Conservation (phyloP, 805 yeast species). For the Lipomyces lipofer region DNA sequence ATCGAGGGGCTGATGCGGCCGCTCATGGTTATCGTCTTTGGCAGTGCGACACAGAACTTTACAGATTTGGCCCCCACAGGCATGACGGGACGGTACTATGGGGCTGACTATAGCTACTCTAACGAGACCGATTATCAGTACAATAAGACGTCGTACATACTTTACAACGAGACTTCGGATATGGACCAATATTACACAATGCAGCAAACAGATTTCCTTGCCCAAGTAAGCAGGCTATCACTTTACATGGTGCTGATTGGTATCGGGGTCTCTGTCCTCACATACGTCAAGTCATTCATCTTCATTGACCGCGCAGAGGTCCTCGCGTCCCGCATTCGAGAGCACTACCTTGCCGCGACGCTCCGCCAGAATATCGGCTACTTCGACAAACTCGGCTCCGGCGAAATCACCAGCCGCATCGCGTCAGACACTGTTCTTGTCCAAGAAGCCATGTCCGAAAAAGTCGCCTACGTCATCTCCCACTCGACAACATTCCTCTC, state of each 20-base stretch:
- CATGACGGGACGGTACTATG: conserved; percentile 2
- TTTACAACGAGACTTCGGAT: conserved; percentile 6
- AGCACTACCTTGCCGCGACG: conserved; percentile 41
- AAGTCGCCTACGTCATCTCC: conserved; percentile 39
- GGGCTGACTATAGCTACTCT: conserved; percentile 7
- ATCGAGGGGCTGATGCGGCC: conserved; percentile 46
- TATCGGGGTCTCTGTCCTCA: conserved; percentile 35
- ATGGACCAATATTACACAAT: conserved; percentile 14
- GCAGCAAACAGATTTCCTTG: conserved; percentile 37
- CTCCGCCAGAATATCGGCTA: conserved; percentile 46
- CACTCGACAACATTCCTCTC: conserved; percentile 44
- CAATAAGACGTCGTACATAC: conserved; percentile 5
- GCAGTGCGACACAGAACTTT: conserved; percentile 43
- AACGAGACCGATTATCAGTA: conserved; percentile 16
- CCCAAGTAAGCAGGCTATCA: conserved; percentile 39
- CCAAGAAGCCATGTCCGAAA: conserved; percentile 48
- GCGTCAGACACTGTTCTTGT: conserved; percentile 44
- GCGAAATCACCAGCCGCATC: conserved; percentile 47
- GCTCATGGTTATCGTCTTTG: conserved; percentile 42
- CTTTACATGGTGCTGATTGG: conserved; percentile 46
- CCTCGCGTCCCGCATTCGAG: conserved; percentile 44
- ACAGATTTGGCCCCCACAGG: conserved; percentile 26
- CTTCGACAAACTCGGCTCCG: conserved; percentile 46
- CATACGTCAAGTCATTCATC: conserved; percentile 40
- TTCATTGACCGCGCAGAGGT: conserved; percentile 46